Evolutionary conservation across 2,329 filamentous ascomycete species (phyloP).

Genomic region (Xylariales sp.): DNA sequence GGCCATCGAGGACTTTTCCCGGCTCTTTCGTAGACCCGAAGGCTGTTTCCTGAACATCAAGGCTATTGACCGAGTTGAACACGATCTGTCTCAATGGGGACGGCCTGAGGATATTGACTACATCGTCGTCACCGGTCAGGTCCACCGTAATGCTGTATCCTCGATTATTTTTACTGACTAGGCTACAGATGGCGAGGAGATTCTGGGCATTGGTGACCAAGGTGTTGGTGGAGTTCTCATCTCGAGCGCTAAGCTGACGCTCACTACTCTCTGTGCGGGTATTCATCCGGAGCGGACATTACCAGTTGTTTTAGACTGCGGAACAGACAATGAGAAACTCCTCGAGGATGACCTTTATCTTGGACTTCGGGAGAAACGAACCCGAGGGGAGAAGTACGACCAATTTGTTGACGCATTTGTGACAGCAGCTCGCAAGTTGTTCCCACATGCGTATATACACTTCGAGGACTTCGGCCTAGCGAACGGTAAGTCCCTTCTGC

Average conservation of each 20-base stretch:
- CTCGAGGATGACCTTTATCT: conserved; percentile 76
- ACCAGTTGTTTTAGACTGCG: conserved; percentile 79
- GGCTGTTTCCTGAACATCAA: conserved; percentile 77
- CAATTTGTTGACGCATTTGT: conserved; percentile 74
- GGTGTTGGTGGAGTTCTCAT: conserved; percentile 82
- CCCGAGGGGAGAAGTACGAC: conserved; percentile 69
- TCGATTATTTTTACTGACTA: not conserved
- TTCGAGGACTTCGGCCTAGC: conserved; percentile 82
- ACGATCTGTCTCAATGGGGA: conserved; percentile 65
- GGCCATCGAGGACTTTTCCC: conserved; percentile 79
- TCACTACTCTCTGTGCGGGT: conserved; percentile 83
- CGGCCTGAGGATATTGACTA: conserved; percentile 73
- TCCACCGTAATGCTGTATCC: too few relatives aligned
- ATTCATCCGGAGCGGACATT: conserved; percentile 75
- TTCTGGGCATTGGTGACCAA: conserved; percentile 85
- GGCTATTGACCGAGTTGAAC: conserved; percentile 60
- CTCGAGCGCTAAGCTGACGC: conserved; percentile 74
- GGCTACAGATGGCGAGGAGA: conserved; percentile 56
- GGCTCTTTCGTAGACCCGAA: conserved; percentile 71
- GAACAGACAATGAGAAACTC: conserved; percentile 74
- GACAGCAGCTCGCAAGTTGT: conserved; percentile 59
- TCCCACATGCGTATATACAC: conserved; percentile 78
- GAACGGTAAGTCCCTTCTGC: conserved; percentile 47
- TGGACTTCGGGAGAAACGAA: conserved; percentile 62
- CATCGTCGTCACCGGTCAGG: conserved; percentile 75